Base-by-base conservation (phyloP, 2,329 filamentous ascomycete genomes). In the Periconia macrospinosa region DNA sequence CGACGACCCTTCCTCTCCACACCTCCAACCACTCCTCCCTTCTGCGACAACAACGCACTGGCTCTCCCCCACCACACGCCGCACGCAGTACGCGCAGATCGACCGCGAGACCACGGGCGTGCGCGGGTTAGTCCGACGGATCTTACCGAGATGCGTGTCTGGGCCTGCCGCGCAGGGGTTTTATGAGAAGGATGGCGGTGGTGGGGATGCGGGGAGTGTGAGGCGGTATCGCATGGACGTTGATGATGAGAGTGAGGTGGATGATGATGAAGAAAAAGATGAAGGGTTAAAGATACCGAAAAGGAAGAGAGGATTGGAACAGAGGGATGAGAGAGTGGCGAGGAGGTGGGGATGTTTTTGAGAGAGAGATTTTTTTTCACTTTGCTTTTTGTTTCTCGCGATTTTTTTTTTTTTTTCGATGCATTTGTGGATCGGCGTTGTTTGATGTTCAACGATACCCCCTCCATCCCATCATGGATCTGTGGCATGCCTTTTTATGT, bases 51-150 rank as follows among this genome's bases (percentile, higher is more conserved):
- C 66, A 5, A 74, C 67, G 59, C 68, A 74, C 45, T 75, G 72
- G 72, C 74, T 63, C 13, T 75, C 72, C 5, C 67, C 69, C 1
- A 63, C 60, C 55, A 73, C 72, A 9, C 63, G 72, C 10, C 58
- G 58, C 37, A 65, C 61, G 18, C 66, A 75, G 49, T 75, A 75
- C 53, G 67, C 68, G 19, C 61, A 69, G 33, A 75, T 75, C 53
- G 72, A 75, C 52, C 62, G 59, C 18, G 67, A 68, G n/a, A 70
- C 72, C 49, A 69, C 56, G n/a, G 73, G 73, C 1, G n/a, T 75
- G 1, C 63, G 71, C 8, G 71, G 72, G 0, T 51, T 74, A 11
- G 44, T 72, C 30, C 60, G 67, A 15, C 65, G 58, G 49, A 49
- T 70, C n/a, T 58, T 69, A 13, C 72, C 72, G 1, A 58, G 66